phyloP scores from a whole-genome alignment of 768 basidiomycete genomes.

The Termitomyces sp. region DNA sequence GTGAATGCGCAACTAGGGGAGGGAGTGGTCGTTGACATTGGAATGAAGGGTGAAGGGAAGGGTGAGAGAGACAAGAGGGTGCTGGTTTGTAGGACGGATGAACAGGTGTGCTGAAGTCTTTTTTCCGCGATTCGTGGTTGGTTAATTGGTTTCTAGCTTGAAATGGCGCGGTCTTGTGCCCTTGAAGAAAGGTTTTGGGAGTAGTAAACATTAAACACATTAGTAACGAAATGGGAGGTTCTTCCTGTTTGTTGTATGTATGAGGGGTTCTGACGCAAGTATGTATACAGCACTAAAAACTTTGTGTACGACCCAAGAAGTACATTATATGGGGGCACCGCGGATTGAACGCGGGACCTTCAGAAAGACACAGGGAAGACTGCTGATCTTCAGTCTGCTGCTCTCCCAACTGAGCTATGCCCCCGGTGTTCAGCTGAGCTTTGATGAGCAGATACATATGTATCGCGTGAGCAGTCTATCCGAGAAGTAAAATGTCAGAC shows the following conservation, averaged over 20 bases:
- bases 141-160: slow-evolving; percentile 21
- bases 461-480: too few species aligned
- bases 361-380: not conserved
- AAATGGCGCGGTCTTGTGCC: slow-evolving; percentile 39
- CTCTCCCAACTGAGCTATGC: slow-evolving; percentile 12
- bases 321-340: slow-evolving; percentile 9
- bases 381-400: slow-evolving; percentile 6
- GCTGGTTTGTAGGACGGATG: slow-evolving; percentile 65
- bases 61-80: slow-evolving; percentile 27
- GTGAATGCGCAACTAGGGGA: slow-evolving; percentile 43
- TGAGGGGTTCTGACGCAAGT: too few species aligned
- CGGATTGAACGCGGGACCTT: slow-evolving; percentile 10
- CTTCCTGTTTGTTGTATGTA: too few species aligned
- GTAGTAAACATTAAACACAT: too few species aligned
- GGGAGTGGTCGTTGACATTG: slow-evolving; percentile 47
- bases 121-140: not conserved
- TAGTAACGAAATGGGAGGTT: too few species aligned
- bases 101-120: slow-evolving; percentile 38
- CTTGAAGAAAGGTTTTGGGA: slow-evolving; percentile 24
- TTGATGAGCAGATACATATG: too few species aligned
- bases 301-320: too few species aligned
- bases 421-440: too few species aligned
- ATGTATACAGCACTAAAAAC: too few species aligned
- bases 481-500: too few species aligned
- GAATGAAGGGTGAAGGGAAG: slow-evolving; percentile 20